Percentiles rank a stretch among this genome's conserved stretches.
These are phyloP conservation scores for Schrenkiella parvula DNA, from an alignment of 345 rosid genomes.

Conservation along the genomic window DNA sequence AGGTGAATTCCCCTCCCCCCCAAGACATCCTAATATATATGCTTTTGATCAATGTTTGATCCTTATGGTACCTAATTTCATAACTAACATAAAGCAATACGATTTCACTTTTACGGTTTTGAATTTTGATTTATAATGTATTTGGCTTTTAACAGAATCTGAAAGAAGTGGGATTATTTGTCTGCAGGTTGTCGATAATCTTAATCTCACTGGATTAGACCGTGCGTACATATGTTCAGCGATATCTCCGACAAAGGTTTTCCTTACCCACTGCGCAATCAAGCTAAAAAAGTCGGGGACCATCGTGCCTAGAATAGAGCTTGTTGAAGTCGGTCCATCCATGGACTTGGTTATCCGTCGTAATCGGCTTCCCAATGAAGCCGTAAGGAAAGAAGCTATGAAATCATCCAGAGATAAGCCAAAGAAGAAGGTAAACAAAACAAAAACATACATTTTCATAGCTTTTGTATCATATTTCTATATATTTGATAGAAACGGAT, in stretches of 20 bases:
- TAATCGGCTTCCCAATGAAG: conserved; percentile 80
- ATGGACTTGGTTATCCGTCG: conserved; percentile 94
- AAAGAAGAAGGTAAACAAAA: conserved; percentile 72
- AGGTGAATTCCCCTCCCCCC: conserved; percentile 40
- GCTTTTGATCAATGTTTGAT: not conserved
- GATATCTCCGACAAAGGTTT: conserved; percentile 55
- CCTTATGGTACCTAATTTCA: not conserved
- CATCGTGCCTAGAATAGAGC: conserved; percentile 83
- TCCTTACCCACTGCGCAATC: conserved; percentile 77
- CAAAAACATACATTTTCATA: not conserved
- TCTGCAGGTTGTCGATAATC: conserved; percentile 76
- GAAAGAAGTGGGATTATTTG: conserved; percentile 3
- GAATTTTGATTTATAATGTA: not conserved
- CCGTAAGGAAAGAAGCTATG: conserved; percentile 83
- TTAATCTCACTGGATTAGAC: conserved; percentile 83
- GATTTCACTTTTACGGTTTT: not conserved
- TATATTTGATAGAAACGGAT: not conserved
- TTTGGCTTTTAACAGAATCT: not conserved
- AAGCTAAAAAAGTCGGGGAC: conserved; percentile 86
- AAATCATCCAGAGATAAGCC: conserved; percentile 58
- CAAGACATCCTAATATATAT: not conserved
- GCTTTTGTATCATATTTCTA: not conserved
- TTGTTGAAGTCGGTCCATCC: conserved; percentile 91
- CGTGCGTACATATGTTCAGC: conserved; percentile 87
- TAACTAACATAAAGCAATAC: not conserved